A percentile compares a stretch with the other conserved stretches of the same genome.
Evolutionary conservation across 2,329 filamentous ascomycete species (phyloP).

Genomic region (Lasiodiplodia sp.): DNA sequence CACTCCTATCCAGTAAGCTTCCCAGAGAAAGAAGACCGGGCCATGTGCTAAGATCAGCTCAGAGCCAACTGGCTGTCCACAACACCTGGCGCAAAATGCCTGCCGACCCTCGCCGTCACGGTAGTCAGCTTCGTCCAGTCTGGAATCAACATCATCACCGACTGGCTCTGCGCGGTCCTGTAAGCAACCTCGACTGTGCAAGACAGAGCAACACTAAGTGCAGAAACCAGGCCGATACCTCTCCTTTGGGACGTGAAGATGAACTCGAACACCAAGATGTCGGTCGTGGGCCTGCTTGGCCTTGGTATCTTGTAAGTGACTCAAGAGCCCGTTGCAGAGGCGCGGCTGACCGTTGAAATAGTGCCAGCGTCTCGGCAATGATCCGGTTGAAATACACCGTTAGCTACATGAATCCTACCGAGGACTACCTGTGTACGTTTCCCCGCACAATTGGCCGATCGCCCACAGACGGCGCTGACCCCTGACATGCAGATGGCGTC

Average conservation of each 20-base stretch:
- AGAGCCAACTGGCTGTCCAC: conserved; percentile 20
- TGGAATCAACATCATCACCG: conserved; percentile 45
- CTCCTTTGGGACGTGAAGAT: conserved; percentile 39
- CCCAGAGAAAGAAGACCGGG: neutral
- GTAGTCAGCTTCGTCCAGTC: conserved; percentile 22
- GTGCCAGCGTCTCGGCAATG: conserved; percentile 36
- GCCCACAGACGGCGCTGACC: neutral
- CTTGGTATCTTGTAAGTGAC: conserved; percentile 37
- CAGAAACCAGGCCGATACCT: conserved; percentile 34
- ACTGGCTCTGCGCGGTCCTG: conserved; percentile 47
- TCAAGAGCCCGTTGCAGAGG: conserved; percentile 29
- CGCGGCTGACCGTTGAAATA: conserved; percentile 31
- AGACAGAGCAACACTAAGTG: neutral
- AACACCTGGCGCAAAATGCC: conserved; percentile 11
- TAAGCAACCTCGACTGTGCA: conserved; percentile 26
- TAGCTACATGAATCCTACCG: conserved; percentile 39
- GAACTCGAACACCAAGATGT: conserved; percentile 37
- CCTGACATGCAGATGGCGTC: conserved; percentile 35
- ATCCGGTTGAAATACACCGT: conserved; percentile 47
- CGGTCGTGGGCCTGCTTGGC: conserved; percentile 35
- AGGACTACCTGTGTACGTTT: conserved; percentile 41
- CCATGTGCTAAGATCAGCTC: neutral
- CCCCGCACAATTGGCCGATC: neutral
- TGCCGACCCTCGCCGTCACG: conserved; percentile 9
- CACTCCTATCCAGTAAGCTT: conserved; percentile 36